A percentile compares a stretch with the other conserved stretches of the same genome.
These are phyloP conservation scores for Zygoascus flipseniorum DNA, from an alignment of 805 yeast genomes.

Conservation along the genomic window DNA sequence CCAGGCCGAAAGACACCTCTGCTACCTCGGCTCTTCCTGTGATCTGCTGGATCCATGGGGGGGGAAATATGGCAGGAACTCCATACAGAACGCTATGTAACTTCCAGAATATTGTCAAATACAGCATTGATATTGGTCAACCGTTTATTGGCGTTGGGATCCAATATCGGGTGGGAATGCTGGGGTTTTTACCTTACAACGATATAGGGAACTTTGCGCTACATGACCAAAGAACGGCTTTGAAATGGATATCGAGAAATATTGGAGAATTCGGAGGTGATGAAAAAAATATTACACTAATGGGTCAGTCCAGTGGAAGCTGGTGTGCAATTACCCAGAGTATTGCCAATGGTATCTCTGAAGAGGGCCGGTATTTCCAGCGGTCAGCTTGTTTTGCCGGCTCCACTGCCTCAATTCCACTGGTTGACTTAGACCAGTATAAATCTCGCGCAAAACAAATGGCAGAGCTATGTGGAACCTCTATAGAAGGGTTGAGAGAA, in stretches of 20 bases:
- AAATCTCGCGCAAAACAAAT: conserved; percentile 9
- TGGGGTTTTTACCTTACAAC: neutral
- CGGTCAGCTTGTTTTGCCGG: conserved; percentile 25
- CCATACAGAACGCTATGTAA: conserved; percentile 16
- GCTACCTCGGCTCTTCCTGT: conserved; percentile 24
- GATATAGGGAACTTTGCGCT: conserved; percentile 33
- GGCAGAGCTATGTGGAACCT: conserved; percentile 9
- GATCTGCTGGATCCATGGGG: conserved; percentile 34
- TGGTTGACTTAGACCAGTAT: conserved; percentile 15
- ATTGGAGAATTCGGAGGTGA: conserved; percentile 42
- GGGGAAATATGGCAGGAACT: conserved; percentile 30
- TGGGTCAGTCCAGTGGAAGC: conserved; percentile 43
- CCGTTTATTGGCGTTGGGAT: neutral
- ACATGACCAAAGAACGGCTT: conserved; percentile 40
- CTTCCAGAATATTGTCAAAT: neutral
- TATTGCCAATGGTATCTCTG: conserved; percentile 9
- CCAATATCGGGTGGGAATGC: conserved; percentile 1
- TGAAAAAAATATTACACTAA: conserved; percentile 33
- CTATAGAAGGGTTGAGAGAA: conserved; percentile 15
- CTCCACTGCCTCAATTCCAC: conserved; percentile 18
- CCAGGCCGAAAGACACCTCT: conserved; percentile 15
- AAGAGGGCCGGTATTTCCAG: conserved; percentile 12
- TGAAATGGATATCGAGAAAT: conserved; percentile 39
- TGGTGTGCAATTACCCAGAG: conserved; percentile 34
- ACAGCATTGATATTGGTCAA: neutral